Evolutionary conservation across 495 filamentous ascomycete genomes (phyloP).

Genomic region (Patellaria atrata): DNA sequence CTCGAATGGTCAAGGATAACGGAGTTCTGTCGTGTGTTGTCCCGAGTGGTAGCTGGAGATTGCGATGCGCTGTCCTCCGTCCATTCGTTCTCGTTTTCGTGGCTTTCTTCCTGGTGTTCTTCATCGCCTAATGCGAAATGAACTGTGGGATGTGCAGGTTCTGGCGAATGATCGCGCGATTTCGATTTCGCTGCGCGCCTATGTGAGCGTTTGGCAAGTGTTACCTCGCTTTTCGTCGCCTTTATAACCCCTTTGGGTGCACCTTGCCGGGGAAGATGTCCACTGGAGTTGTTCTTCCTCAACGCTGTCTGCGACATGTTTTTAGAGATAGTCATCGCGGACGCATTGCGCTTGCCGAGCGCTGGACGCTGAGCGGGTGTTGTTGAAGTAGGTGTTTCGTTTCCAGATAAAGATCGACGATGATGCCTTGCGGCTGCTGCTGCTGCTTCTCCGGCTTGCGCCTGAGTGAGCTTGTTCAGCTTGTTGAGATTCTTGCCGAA

Average conservation of each 20-base stretch:
- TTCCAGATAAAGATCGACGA: conserved; percentile 18
- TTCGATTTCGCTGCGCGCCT: conserved; percentile 11
- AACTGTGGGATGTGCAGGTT: conserved; percentile 13
- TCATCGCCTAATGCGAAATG: conserved; percentile 21
- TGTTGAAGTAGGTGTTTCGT: conserved; percentile 15
- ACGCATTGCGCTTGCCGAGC: conserved; percentile 24
- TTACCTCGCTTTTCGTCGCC: conserved; percentile 21
- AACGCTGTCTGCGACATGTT: conserved; percentile 17
- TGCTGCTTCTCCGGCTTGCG: conserved; percentile 14
- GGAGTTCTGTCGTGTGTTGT: conserved; percentile 30
- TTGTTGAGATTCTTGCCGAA: conserved; percentile 23
- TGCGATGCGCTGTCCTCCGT: conserved; percentile 31
- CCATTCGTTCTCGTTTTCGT: conserved; percentile 30
- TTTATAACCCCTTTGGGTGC: conserved; percentile 21
- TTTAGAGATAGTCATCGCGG: conserved; percentile 19
- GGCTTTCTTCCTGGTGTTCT: conserved; percentile 11
- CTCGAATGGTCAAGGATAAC: conserved; percentile 19
- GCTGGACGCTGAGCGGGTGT: conserved; percentile 21
- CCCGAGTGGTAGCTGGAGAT: conserved; percentile 28
- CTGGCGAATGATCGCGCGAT: conserved; percentile 9
- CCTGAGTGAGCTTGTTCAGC: conserved; percentile 18
- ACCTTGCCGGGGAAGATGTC: conserved; percentile 21
- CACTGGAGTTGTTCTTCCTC: conserved; percentile 27
- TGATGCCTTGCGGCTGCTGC: conserved; percentile 14
- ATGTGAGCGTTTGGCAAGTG: conserved; percentile 11